A percentile compares a stretch with the other conserved stretches of the same genome.
Conservation (phyloP, 495 filamentous ascomycete species). For the Xylaria longipes region DNA sequence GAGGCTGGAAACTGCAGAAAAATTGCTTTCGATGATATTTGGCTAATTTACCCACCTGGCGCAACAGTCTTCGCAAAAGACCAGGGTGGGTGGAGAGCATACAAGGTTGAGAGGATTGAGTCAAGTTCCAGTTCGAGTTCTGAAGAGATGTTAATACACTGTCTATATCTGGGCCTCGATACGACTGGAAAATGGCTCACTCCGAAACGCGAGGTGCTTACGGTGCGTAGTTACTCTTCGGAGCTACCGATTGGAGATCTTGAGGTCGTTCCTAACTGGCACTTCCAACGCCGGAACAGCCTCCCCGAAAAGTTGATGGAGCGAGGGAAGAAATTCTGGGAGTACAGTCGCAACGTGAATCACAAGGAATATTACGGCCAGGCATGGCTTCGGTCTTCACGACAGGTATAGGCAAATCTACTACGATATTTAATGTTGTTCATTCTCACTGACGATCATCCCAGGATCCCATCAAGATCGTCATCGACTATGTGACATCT, state of each 20-base stretch:
- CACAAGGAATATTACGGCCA: background rate
- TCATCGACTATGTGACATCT: background rate
- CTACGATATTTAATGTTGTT: background rate
- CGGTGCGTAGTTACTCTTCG: background rate
- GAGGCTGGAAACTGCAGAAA: background rate
- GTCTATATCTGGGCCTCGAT: background rate
- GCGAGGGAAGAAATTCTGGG: background rate
- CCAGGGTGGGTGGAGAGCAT: conserved; percentile 2
- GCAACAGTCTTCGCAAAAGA: background rate
- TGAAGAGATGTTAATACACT: background rate
- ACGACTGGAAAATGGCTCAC: background rate
- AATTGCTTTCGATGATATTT: background rate
- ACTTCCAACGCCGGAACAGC: background rate
- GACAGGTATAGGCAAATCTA: background rate
- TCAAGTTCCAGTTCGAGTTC: background rate
- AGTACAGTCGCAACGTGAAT: background rate
- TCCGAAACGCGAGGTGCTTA: background rate
- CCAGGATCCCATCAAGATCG: background rate
- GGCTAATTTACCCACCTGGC: background rate
- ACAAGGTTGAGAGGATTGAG: background rate
- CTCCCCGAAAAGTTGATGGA: background rate
- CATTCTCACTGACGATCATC: background rate
- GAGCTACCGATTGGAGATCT: conserved; percentile 2
- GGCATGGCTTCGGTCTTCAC: background rate
- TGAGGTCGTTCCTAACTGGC: background rate